A percentile compares a stretch with the other conserved stretches of the same genome.
Evolutionary conservation across 2,329 filamentous ascomycete genomes (phyloP).

Genomic region (Clathrospora elynae): DNA sequence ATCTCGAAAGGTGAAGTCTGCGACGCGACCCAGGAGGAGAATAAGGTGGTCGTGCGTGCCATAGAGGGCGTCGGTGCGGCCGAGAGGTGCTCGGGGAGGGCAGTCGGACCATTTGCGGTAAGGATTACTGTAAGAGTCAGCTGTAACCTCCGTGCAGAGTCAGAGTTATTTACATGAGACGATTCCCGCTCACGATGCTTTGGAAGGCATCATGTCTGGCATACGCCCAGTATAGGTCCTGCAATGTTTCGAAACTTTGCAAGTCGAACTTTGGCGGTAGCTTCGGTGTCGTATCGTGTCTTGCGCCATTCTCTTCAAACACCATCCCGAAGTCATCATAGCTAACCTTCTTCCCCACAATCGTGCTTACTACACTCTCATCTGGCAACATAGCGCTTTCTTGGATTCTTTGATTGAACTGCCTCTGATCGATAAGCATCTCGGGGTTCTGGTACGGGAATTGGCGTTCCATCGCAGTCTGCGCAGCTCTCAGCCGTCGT

Average conservation of each 20-base stretch:
- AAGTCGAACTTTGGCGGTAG: conserved; percentile 61
- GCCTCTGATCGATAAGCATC: conserved; percentile 39
- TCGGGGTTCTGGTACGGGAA: conserved; percentile 39
- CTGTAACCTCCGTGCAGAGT: background rate
- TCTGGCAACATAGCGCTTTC: conserved; percentile 53
- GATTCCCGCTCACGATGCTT: conserved; percentile 83
- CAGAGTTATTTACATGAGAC: conserved; percentile 72
- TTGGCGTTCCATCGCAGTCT: conserved; percentile 49
- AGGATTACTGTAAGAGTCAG: conserved; percentile 66
- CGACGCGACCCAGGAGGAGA: conserved; percentile 77
- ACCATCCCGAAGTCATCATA: conserved; percentile 64
- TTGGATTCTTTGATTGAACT: conserved; percentile 44
- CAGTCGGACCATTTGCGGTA: conserved; percentile 84
- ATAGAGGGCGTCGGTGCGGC: conserved; percentile 77
- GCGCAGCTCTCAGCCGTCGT: conserved; percentile 65
- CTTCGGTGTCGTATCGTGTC: conserved; percentile 45
- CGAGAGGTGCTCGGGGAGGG: conserved; percentile 80
- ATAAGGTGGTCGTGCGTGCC: conserved; percentile 89
- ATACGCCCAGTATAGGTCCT: conserved; percentile 96
- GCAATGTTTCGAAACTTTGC: conserved; percentile 77
- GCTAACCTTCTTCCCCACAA: conserved; percentile 62
- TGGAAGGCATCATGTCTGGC: conserved; percentile 93
- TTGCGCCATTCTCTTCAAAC: conserved; percentile 41
- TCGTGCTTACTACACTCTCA: conserved; percentile 60
- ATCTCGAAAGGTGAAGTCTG: conserved; percentile 79